Conservation (phyloP, 495 filamentous ascomycete species). For the Articulospora tetracladia region DNA sequence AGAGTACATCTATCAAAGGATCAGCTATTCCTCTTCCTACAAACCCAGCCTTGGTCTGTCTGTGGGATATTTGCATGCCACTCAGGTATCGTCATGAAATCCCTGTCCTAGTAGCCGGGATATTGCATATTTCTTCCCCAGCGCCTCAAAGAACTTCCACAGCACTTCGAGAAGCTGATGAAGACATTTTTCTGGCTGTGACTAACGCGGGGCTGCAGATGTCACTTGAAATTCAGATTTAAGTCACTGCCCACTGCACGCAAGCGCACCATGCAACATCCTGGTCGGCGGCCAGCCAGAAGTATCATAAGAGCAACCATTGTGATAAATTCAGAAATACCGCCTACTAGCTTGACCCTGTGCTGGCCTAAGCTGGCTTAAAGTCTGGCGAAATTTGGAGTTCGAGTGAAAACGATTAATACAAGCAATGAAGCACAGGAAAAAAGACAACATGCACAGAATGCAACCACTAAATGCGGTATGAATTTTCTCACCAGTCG, state of each 20-base stretch:
- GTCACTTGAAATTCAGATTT: conserved; percentile 26
- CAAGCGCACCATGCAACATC: conserved; percentile 10
- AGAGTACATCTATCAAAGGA: not conserved
- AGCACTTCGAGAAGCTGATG: conserved; percentile 23
- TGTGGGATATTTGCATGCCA: conserved; percentile 7
- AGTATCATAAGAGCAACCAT: not conserved
- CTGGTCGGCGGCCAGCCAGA: not conserved
- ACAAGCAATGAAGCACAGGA: too few relatives aligned
- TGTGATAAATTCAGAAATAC: not conserved
- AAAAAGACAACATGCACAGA: too few relatives aligned
- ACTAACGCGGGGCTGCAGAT: conserved; percentile 34
- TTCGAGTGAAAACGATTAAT: too few relatives aligned
- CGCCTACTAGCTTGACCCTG: too few relatives aligned
- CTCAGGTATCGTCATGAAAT: conserved; percentile 8
- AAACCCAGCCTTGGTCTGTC: conserved; percentile 20
- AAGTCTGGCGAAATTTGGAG: too few relatives aligned
- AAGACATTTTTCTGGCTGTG: conserved; percentile 26
- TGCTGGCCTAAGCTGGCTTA: too few relatives aligned
- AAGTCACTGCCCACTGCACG: conserved; percentile 16
- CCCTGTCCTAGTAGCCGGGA: conserved; percentile 20
- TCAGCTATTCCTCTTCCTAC: not conserved
- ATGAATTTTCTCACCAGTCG: too few relatives aligned
- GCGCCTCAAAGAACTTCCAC: conserved; percentile 24
- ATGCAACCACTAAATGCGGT: too few relatives aligned
- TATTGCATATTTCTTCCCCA: conserved; percentile 19